Conservation (phyloP, 2,329 filamentous ascomycete species). For the Graphilbum sp. region DNA sequence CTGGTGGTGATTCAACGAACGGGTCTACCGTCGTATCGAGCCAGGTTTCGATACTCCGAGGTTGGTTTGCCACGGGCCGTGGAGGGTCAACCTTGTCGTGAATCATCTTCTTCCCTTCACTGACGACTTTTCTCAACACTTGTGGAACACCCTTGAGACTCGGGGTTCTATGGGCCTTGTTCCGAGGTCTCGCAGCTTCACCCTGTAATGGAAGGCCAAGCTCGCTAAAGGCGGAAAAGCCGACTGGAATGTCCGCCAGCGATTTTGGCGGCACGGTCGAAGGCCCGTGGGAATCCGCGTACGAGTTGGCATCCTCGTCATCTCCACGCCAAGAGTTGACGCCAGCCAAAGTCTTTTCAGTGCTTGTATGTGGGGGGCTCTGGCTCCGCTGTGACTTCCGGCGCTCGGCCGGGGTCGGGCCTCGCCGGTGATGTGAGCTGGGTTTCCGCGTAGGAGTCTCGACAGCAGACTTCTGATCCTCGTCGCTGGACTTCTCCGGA, state of each 20-base stretch:
- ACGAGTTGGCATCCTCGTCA: slow-evolving; percentile 12
- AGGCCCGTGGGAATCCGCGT: slow-evolving; percentile 20
- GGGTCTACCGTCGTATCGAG: slow-evolving; percentile 46
- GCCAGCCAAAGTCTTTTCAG: slow-evolving; percentile 7
- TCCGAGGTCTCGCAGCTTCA: slow-evolving; percentile 25
- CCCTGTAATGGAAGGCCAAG: slow-evolving; percentile 37
- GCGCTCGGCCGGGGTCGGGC: slow-evolving; percentile 3
- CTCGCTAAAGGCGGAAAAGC: slow-evolving; percentile 50
- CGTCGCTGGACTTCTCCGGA: background rate
- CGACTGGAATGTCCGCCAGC: slow-evolving; percentile 45
- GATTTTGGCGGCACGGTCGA: slow-evolving; percentile 31
- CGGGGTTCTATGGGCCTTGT: slow-evolving; percentile 33
- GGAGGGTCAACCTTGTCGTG: slow-evolving; percentile 42
- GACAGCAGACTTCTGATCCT: background rate
- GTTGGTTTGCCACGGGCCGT: slow-evolving; percentile 35
- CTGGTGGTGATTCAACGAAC: slow-evolving; percentile 30
- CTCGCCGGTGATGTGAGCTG: slow-evolving; percentile 1
- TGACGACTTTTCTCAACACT: slow-evolving; percentile 47
- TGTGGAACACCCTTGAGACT: slow-evolving; percentile 46
- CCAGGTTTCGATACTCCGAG: slow-evolving; percentile 50
- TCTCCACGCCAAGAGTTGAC: slow-evolving; percentile 15
- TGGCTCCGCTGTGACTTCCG: slow-evolving; percentile 11
- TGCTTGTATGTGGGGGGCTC: slow-evolving; percentile 16
- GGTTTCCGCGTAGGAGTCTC: slow-evolving; percentile 11
- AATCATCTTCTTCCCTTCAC: slow-evolving; percentile 48